A percentile compares a stretch with the other conserved stretches of the same genome.
These are phyloP conservation scores for Kwoniella botswanensis DNA, from an alignment of 768 basidiomycete species.

Conservation along the genomic window DNA sequence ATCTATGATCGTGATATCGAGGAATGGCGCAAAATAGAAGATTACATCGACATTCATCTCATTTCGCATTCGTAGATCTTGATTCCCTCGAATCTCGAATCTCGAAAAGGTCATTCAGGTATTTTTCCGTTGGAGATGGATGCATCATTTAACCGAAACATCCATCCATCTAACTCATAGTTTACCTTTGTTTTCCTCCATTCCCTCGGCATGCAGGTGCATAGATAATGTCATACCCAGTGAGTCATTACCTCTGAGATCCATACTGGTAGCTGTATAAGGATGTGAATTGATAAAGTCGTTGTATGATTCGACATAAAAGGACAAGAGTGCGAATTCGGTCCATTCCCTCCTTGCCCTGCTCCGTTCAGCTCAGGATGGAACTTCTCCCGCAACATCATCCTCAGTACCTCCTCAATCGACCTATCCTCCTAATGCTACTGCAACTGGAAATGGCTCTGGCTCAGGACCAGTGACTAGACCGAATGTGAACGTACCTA, in stretches of 20 bases:
- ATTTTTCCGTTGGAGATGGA: conserved; percentile 2
- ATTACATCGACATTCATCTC: no score
- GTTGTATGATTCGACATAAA: background rate
- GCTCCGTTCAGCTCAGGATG: conserved; percentile 34
- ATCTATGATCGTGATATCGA: no score
- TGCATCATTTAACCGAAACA: background rate
- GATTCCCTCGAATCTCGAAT: conserved; percentile 6
- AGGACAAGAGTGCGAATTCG: conserved; percentile 27
- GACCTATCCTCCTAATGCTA: background rate
- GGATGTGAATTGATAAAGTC: background rate
- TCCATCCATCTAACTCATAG: background rate
- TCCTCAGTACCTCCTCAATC: background rate
- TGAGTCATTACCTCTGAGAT: background rate
- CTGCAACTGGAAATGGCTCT: background rate
- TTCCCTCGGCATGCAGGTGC: background rate
- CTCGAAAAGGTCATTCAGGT: background rate
- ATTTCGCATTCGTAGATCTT: conserved; percentile 4
- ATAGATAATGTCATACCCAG: conserved; percentile 16
- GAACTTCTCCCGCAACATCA: background rate
- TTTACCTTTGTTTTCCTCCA: background rate
- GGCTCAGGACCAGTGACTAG: background rate
- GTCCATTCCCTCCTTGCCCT: conserved; percentile 36
- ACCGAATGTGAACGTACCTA: conserved; percentile 29
- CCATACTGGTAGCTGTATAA: background rate
- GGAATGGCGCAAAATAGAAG: no score